phyloP scores from a whole-genome alignment of 495 filamentous ascomycete genomes.

The Mytilinidion resinicola region DNA sequence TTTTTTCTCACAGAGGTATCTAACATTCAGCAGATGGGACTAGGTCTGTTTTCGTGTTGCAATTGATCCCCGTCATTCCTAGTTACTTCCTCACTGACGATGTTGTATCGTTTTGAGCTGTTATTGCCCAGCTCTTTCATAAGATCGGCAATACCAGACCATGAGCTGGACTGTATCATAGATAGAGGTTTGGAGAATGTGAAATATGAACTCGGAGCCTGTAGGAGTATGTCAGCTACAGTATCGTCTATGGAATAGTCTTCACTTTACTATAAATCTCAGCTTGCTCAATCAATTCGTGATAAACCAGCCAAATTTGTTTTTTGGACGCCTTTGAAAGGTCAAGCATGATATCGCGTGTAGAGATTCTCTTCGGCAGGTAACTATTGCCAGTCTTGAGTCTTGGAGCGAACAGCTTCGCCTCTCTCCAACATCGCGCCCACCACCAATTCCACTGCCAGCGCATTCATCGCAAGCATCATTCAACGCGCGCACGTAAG shows the following conservation, averaged over 20 bases:
- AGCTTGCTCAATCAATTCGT: too few species aligned
- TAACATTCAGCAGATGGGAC: constrained; percentile 17
- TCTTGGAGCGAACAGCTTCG: too few species aligned
- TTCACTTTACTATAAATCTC: too few species aligned
- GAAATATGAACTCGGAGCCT: too few species aligned
- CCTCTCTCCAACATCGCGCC: not conserved
- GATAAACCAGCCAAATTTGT: too few species aligned
- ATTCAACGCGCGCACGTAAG: not conserved
- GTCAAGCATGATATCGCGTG: too few species aligned
- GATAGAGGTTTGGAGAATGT: not conserved
- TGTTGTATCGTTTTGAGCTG: not conserved
- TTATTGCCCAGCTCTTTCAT: too few species aligned
- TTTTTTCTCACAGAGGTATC: not conserved
- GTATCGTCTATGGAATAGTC: too few species aligned
- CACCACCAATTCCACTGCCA: not conserved
- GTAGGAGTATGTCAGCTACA: too few species aligned
- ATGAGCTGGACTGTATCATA: constrained; percentile 6
- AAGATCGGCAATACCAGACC: not conserved
- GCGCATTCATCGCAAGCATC: not conserved
- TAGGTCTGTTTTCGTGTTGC: not conserved
- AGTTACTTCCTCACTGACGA: not conserved
- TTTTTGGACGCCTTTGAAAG: too few species aligned
- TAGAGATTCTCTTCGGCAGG: too few species aligned
- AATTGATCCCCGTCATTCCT: not conserved
- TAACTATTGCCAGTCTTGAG: too few species aligned